Conservation (phyloP, 345 rosid species). For the Schrenkiella parvula region DNA sequence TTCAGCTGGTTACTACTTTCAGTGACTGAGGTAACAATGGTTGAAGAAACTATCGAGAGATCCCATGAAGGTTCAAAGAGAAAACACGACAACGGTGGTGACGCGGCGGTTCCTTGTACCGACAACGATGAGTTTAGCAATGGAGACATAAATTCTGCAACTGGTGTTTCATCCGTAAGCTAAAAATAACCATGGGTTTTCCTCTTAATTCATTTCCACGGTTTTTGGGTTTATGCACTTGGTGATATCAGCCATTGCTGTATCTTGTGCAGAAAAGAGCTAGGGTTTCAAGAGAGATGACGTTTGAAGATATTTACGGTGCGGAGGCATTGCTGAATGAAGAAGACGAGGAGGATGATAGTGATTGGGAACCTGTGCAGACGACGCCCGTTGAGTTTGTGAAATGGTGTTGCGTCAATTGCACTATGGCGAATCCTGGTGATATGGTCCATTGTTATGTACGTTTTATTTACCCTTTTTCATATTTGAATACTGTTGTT, state of each 20-base stretch:
- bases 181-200: background rate
- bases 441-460: slow-evolving; percentile 67
- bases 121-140: slow-evolving; percentile 36
- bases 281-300: slow-evolving; percentile 55
- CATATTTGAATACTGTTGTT: background rate
- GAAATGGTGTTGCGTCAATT: slow-evolving; percentile 89
- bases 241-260: background rate
- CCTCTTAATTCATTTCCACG: background rate
- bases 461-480: slow-evolving; percentile 31
- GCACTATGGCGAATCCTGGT: slow-evolving; percentile 81
- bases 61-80: slow-evolving; percentile 37
- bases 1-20: slow-evolving; percentile 16
- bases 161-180: slow-evolving; percentile 44
- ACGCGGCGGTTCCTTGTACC: slow-evolving; percentile 21
- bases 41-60: slow-evolving; percentile 45
- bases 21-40: slow-evolving; percentile 44
- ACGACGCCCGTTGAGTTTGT: slow-evolving; percentile 43
- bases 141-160: slow-evolving; percentile 26
- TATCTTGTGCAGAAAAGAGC: slow-evolving; percentile 42
- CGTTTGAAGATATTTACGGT: slow-evolving; percentile 62
- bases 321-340: slow-evolving; percentile 46
- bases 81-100: slow-evolving; percentile 42
- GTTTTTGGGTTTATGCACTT: background rate
- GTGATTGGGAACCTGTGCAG: slow-evolving; percentile 89
- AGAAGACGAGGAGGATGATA: slow-evolving; percentile 82